Base-by-base conservation (phyloP, 352 stramenopile genomes). In the Phytopythium helicoides region DNA sequence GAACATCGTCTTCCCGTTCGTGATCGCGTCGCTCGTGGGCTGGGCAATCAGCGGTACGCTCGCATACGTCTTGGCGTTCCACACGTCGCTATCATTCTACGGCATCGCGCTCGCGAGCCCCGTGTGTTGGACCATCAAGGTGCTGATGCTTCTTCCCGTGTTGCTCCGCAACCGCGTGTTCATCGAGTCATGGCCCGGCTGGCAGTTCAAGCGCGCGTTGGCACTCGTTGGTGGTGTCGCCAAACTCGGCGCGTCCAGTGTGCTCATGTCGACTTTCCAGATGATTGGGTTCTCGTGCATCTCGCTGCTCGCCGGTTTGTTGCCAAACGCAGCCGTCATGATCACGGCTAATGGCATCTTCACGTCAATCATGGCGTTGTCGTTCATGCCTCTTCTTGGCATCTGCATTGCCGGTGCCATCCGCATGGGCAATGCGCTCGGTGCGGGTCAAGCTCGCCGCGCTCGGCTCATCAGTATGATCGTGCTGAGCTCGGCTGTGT, bases 1-100 rank as follows among this genome's bases (percentile, higher is more conserved):
- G 51, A 81, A 86, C 54, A 80, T 87, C n/a, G 73, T 83, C 5
- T 53, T 68, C 19, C 76, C 79, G 7, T 81, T 86, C 21, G 64
- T 80, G 6, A 4, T 69, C 25, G 54, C 64, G 15, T 74, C 73
- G 15, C n/a, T 76, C 9, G 49, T 73, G 19, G 69, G 72, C 41
- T 79, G 73, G 38, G 25, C 59, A 12, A 11, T 81, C 7, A 82
- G 63, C 34, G 56, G 74, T 11, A 54, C 64, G n/a, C 53, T 71
- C 5, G 78, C 68, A 6, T 89, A 86, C 60, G 12, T 58, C 0
- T 53, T 89, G 26, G 75, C 72, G 5, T 86, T 85, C 56, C 53
- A 75, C 45, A 84, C 74, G 18, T 53, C 73, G 10, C 56, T 89
- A 11, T 63, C 66, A 25, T 89, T 83, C 53, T 54, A 81, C 34